Conservation (phyloP, 495 filamentous ascomycete genomes). For the Chaetomium fimeti region DNA sequence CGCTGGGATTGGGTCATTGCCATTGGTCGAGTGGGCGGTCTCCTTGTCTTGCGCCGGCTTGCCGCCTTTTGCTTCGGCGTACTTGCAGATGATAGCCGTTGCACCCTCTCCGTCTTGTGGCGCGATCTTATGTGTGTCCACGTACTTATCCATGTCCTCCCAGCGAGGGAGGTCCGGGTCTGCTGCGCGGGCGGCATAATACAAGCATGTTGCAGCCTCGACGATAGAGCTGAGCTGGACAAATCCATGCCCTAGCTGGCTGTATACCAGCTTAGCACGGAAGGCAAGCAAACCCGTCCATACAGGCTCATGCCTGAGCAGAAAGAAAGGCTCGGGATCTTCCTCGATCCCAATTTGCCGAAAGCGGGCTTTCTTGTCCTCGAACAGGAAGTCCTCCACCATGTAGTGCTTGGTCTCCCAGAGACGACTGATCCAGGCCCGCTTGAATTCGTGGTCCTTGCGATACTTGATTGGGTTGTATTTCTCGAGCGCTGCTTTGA, state of each 20-base stretch:
- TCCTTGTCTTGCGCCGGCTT: neutral
- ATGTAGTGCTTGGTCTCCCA: constrained; percentile 27
- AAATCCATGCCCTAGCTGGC: constrained; percentile 30
- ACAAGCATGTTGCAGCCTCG: constrained; percentile 26
- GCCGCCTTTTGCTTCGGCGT: neutral
- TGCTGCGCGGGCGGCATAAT: constrained; percentile 15
- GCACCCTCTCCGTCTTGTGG: constrained; percentile 3
- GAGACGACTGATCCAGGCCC: constrained; percentile 17
- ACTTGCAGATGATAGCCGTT: constrained; percentile 20
- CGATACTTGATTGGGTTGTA: constrained; percentile 2
- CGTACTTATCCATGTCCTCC: constrained; percentile 9
- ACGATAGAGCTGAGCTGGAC: constrained; percentile 21
- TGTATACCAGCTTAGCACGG: constrained; percentile 30
- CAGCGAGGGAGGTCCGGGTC: constrained; percentile 21
- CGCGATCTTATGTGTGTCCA: constrained; percentile 1
- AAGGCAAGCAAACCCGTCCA: constrained; percentile 33
- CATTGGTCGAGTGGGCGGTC: neutral
- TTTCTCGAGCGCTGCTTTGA: constrained; percentile 18
- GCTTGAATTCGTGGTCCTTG: constrained; percentile 22
- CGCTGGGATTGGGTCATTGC: neutral
- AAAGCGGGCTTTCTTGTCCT: constrained; percentile 21
- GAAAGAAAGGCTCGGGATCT: constrained; percentile 21
- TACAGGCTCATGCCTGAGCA: constrained; percentile 31
- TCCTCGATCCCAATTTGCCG: constrained; percentile 8
- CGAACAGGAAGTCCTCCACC: constrained; percentile 26